Evolutionary conservation across 2,329 filamentous ascomycete genomes (phyloP).

Genomic region (Torrubiella hemipterigena): DNA sequence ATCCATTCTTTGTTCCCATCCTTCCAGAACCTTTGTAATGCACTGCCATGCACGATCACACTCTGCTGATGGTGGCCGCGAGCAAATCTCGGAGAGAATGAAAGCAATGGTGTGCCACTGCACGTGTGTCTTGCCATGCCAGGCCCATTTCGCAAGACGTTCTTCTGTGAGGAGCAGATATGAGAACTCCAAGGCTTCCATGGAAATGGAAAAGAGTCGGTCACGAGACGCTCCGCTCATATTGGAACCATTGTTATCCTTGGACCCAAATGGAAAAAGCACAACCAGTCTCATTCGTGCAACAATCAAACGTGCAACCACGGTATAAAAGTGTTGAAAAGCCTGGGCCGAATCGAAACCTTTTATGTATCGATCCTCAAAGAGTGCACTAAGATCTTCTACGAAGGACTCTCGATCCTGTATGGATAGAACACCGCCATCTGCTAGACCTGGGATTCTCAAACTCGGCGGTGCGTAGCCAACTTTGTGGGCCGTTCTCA

Average conservation of each 20-base stretch:
- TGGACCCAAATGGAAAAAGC: constrained; percentile 48
- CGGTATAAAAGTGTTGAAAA: too few relatives aligned
- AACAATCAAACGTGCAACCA: too few relatives aligned
- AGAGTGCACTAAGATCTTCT: constrained; percentile 34
- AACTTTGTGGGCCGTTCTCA: constrained; percentile 2
- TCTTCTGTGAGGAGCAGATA: constrained; percentile 43
- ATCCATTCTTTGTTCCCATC: background rate
- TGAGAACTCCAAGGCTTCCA: constrained; percentile 52
- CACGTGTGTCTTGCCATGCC: constrained; percentile 52
- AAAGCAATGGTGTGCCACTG: constrained; percentile 56
- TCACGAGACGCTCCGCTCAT: constrained; percentile 21
- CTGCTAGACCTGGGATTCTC: background rate
- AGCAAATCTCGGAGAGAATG: constrained; percentile 45
- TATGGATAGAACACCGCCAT: background rate
- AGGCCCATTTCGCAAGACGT: constrained; percentile 49
- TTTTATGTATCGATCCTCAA: constrained; percentile 24
- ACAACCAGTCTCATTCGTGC: too few relatives aligned
- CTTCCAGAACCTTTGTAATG: background rate
- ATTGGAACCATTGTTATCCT: too few relatives aligned
- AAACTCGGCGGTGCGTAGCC: constrained; percentile 1
- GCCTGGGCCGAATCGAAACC: too few relatives aligned
- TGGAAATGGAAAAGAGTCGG: constrained; percentile 47
- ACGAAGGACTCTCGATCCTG: constrained; percentile 26
- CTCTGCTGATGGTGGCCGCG: background rate
- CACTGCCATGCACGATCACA: background rate